Percentiles rank a stretch among this genome's conserved stretches.
These are phyloP conservation scores for Acanthamoeba polyphaga DNA, from an alignment of 208 protist species.

Conservation along the genomic window DNA sequence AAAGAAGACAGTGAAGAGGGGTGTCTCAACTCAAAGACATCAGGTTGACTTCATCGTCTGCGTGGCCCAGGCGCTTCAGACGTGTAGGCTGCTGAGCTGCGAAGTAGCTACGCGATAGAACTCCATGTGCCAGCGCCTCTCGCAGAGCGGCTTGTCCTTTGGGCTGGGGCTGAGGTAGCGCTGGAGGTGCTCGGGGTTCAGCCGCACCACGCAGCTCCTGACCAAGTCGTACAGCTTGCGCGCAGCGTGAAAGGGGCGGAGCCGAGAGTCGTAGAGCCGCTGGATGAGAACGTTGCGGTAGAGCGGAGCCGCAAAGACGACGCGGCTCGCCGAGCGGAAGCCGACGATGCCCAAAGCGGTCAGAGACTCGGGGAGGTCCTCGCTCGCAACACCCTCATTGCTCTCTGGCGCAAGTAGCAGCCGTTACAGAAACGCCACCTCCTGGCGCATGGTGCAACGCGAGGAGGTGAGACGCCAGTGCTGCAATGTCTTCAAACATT, in stretches of 20 bases:
- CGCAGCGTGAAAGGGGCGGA: not conserved
- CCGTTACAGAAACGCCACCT: too few relatives aligned
- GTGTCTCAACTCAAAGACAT: too few relatives aligned
- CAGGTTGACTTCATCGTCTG: not conserved
- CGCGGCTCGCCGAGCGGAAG: not conserved
- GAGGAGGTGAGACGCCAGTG: too few relatives aligned
- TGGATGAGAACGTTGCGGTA: not conserved
- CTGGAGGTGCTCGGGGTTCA: not conserved
- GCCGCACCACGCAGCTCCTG: not conserved
- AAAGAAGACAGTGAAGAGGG: too few relatives aligned
- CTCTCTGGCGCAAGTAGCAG: not conserved
- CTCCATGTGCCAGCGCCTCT: not conserved
- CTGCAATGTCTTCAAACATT: too few relatives aligned
- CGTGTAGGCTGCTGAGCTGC: not conserved
- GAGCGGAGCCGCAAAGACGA: not conserved
- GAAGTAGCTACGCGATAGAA: not conserved
- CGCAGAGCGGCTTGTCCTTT: not conserved
- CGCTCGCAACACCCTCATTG: not conserved
- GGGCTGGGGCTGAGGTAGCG: not conserved
- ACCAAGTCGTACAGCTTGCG: not conserved
- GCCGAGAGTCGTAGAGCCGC: not conserved
- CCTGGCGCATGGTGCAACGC: too few relatives aligned
- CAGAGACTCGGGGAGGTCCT: not conserved
- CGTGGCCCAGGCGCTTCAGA: not conserved
- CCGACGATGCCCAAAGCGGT: not conserved